A percentile compares a stretch with the other conserved stretches of the same genome.
Conservation (phyloP, 257 asterid species). For the Jaltomata sinuosa region DNA sequence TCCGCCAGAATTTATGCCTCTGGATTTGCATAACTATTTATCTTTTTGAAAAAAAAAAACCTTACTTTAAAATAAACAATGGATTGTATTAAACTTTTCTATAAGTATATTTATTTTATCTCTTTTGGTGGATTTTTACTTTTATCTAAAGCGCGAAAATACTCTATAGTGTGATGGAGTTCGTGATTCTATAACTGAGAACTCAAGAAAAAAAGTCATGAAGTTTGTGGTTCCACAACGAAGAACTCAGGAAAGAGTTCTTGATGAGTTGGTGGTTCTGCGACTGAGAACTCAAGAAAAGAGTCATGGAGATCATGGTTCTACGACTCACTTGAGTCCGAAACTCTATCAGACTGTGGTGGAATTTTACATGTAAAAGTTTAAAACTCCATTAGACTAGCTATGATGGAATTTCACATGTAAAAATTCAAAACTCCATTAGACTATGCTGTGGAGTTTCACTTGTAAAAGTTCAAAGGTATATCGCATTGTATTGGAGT, state of each 20-base stretch:
- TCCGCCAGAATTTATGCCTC: neutral
- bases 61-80: neutral
- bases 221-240: neutral
- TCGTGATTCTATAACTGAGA: neutral
- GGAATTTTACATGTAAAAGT: no score
- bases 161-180: neutral
- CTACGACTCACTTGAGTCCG: no score
- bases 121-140: neutral
- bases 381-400: no score
- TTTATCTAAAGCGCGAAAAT: no score
- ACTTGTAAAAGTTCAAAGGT: no score
- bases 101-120: neutral
- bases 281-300: neutral
- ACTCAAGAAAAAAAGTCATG: neutral
- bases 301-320: no score
- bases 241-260: neutral
- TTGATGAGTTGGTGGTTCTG: neutral
- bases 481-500: no score
- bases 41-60: neutral
- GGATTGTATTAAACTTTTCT: neutral
- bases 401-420: no score
- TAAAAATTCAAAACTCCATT: no score
- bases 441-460: no score
- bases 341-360: no score
- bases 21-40: neutral